Evolutionary conservation across 2,329 filamentous ascomycete species (phyloP), one percentile per base, ranked within the genome.

Genomic region (Aspergillus eucalypticola): DNA sequence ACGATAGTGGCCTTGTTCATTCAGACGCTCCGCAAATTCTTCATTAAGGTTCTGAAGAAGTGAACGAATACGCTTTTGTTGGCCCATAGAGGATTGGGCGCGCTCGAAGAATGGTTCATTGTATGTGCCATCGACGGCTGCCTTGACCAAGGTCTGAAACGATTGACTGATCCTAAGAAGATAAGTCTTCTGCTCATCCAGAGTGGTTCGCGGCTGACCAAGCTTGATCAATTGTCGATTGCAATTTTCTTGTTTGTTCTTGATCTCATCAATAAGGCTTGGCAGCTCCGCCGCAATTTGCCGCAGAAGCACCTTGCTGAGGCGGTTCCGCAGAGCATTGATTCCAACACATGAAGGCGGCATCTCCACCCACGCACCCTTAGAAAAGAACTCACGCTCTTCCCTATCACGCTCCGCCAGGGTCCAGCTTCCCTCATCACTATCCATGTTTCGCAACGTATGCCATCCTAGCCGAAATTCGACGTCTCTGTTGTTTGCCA

Each of bases 391-490:
- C 2, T 67, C 59, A 6, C 48, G 60, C 61, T 78, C 76, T 4
- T 69, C 53, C 7, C 55, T 42, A 63, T 77, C 69, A 35, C 75
- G 66, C 23, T 71, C 62, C 2, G 54, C 52, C 7, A 69, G 51
- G 3, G 54, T 65, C 25, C 21, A 62, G 21, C 54, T 66, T 58
- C 54, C 58, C 67, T 78, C 62, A 60, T 83, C 65, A 60, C 72
- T 75, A 63, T 77, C 65, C 56, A 78, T 62, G 64, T 83, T 83
- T 57, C 73, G 77, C 1, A 83, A 69, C 1, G 81, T 75, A 66
- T 83, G 81, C 81, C 81, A 83, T 1, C 82, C 81, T 0, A 83
- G 75, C 44, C 75, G 73, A 50, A 82, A 79, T 27, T 71, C 66
- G 0, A 78, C 70, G 42, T 81, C 73, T 53, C 80, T 66, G 42